A percentile compares a stretch with the other conserved stretches of the same genome.
phyloP scores from a whole-genome alignment of 139 green algal genomes.

The Closterium sp. region DNA sequence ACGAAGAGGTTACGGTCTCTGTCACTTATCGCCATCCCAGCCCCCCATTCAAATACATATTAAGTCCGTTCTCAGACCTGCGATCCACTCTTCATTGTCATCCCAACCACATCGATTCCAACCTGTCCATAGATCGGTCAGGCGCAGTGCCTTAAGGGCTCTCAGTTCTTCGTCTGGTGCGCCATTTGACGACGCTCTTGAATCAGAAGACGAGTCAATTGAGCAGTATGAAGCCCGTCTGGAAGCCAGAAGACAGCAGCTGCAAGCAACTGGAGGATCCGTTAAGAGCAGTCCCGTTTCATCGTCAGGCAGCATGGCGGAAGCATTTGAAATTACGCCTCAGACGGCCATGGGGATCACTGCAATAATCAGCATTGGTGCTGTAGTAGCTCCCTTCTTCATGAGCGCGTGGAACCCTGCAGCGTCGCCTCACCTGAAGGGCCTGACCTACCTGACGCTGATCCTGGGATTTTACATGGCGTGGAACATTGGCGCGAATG shows the following conservation, averaged over 20 bases:
- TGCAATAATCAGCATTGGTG: background rate
- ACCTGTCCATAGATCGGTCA: background rate
- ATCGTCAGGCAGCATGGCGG: constrained; percentile 12
- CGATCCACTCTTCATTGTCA: background rate
- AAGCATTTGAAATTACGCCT: constrained; percentile 24
- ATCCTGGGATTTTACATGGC: constrained; percentile 40
- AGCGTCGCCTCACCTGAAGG: background rate
- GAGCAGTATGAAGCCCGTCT: background rate
- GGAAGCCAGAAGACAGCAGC: background rate
- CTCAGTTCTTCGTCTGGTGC: background rate
- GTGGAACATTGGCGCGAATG: constrained; percentile 48
- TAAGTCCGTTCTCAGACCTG: background rate
- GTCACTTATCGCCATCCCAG: background rate
- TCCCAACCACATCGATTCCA: background rate
- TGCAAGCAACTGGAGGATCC: background rate
- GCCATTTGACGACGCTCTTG: background rate
- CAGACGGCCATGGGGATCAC: constrained; percentile 23
- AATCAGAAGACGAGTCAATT: background rate
- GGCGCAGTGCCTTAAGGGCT: background rate
- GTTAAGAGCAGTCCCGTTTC: background rate
- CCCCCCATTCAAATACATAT: background rate
- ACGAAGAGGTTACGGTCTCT: background rate
- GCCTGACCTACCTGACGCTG: constrained; percentile 25
- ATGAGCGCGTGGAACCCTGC: background rate
- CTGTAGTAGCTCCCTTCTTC: constrained; percentile 5